Evolutionary conservation across 306 rosid genomes (phyloP), one percentile per base, ranked within the genome.

Genomic region (Cicer judaicum): DNA sequence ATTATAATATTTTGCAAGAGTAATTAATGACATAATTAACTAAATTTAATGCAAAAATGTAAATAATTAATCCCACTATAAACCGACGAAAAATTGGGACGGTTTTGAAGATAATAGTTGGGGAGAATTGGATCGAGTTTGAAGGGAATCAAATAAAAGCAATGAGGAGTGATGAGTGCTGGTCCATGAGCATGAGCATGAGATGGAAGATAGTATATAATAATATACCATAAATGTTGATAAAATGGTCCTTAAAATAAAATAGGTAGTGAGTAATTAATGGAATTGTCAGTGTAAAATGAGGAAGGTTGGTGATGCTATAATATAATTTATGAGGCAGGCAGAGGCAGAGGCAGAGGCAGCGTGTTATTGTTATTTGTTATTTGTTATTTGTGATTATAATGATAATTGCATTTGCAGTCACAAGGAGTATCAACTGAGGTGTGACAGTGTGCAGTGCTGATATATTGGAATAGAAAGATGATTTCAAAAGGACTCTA

Each of bases 401-500:
- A 49, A 24, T 79, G 84, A 88, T 80, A 80, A 81, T n/a, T n/a
- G n/a, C n/a, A n/a, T n/a, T 84, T 81, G 78, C 78, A 80, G 80
- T 83, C 90, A 88, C 88, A 86, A 68, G 85, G 85, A 78, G 78
- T 53, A 70, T 64, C 81, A 82, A 54, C 39, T 4, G 19, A 16
- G 55, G 15, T 42, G 64, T 68, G 38, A 46, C 52, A 50, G 48
- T 6, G 65, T 34, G 57, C 55, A 73, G 12, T 48, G 46, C 8
- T 55, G 53, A 36, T 43, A 53, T 47, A 24, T 24, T 41, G 75
- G 60, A 44, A 29, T 21, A 78, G 36, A 36, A 48, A 67, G 48
- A 10, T 5, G 54, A 66, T 61, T 10, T 13, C 59, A 52, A 44
- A 13, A 11, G 50, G 40, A 61, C 75, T 40, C 12, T 10, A 7